Base-by-base conservation (phyloP, 164 flowering plant species). In the Vitis amurensis region DNA sequence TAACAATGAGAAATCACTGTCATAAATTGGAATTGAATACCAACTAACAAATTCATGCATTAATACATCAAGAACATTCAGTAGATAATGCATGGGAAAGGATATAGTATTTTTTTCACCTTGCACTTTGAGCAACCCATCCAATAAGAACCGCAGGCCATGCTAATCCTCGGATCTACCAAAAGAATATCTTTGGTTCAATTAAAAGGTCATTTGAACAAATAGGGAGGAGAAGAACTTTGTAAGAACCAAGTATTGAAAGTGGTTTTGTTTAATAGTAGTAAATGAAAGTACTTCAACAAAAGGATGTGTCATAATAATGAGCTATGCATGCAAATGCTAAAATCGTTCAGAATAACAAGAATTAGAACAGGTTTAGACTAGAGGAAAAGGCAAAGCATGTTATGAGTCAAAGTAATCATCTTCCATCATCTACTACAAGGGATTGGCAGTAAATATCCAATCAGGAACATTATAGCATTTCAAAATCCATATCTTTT, bases 121-220 rank as follows among this genome's bases (percentile, higher is more conserved):
- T 95, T 71, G 98, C 98, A 88, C 99, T 95, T 79, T 95, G 99
- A 76, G 98, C 91, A 77, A 91, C 91, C 92, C 84, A 83, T 66
- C 99, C 99, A 70, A 91, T 77, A 63, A 95, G 97, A 78, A 93
- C 62, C 63, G 97, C 97, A 65, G 99, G 99, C 98, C 96, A 93
- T 68, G 99, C 99, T 59, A 93, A 87, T 58, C 92, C 96, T 75
- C 99, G 91, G 77, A 91, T 95, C 98, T 95, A 76, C 47, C 48
- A 83, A 73, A 6, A 60, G 1, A 62, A 60, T 62, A 74, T 3
- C 53, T 30, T 59, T 15, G n/a, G 15, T 64, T 70, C 29, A 53
- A 30, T 15, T 29, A 27, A 52, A 15, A 49, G 9, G 11, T 62
- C 37, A 50, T 16, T 51, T 9, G 17, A 65, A 60, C 16, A 51